Conservation (phyloP, 805 yeast species). For the Candida sphagnicola region DNA sequence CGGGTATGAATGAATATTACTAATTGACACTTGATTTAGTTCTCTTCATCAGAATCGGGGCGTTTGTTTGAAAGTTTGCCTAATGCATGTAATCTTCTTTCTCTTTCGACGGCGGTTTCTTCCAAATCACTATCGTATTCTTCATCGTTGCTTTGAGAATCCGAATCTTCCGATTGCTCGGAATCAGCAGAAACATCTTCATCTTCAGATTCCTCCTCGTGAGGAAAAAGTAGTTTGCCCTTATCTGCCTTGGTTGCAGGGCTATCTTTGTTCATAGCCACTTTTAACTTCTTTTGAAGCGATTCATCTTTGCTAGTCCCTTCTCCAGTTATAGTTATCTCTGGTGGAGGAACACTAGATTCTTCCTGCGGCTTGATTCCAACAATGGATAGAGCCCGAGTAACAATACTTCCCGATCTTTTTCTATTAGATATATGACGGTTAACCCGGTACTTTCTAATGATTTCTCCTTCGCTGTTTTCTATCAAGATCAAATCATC, state of each 20-base stretch:
- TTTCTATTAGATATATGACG: slow-evolving; percentile 38
- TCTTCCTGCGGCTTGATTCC: slow-evolving; percentile 39
- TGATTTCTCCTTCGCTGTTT: slow-evolving; percentile 86
- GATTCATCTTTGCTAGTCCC: not conserved
- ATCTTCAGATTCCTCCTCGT: slow-evolving; percentile 5
- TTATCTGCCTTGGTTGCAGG: not conserved
- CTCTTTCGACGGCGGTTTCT: slow-evolving; percentile 67
- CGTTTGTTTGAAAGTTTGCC: slow-evolving; percentile 41
- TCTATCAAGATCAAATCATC: slow-evolving; percentile 80
- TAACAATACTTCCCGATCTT: slow-evolving; percentile 39
- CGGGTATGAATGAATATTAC: too few relatives aligned
- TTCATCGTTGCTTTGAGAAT: slow-evolving; percentile 6
- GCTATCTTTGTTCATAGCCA: not conserved
- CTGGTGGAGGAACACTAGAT: not conserved
- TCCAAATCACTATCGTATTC: slow-evolving; percentile 20
- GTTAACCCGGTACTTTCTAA: slow-evolving; percentile 76
- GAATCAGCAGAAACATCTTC: slow-evolving; percentile 15
- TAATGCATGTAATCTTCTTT: slow-evolving; percentile 57
- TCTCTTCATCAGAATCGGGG: slow-evolving; percentile 49
- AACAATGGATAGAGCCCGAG: slow-evolving; percentile 50
- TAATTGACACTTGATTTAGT: too few relatives aligned
- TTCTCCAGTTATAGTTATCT: not conserved
- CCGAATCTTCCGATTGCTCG: slow-evolving; percentile 9
- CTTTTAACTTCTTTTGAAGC: not conserved
- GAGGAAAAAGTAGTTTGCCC: not conserved